Conservation (phyloP, 305 asterid genomes). For the Fraxinus greggii region DNA sequence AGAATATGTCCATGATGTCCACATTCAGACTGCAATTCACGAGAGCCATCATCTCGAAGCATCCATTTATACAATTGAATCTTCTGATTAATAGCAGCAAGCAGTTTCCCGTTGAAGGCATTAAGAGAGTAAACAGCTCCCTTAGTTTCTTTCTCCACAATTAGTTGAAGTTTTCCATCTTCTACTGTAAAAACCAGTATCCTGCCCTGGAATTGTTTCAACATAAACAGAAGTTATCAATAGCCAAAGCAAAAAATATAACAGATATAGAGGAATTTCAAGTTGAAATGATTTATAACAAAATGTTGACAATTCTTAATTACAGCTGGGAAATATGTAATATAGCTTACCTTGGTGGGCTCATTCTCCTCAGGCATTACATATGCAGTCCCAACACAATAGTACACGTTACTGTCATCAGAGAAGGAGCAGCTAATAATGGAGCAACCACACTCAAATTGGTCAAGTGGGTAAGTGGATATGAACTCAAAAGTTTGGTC, state of each 20-base stretch:
- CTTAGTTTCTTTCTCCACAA: slow-evolving; percentile 88
- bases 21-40: slow-evolving; percentile 92
- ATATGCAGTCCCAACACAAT: slow-evolving; percentile 71
- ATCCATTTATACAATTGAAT: slow-evolving; percentile 95
- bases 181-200: slow-evolving; percentile 84
- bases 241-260: background rate
- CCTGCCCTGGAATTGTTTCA: slow-evolving; percentile 64
- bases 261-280: background rate
- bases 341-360: slow-evolving; percentile 62
- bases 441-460: slow-evolving; percentile 84
- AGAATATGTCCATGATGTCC: slow-evolving; percentile 99
- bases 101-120: slow-evolving; percentile 89
- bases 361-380: slow-evolving; percentile 73
- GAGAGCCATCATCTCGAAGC: slow-evolving; percentile 89
- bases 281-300: background rate
- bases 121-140: slow-evolving; percentile 96
- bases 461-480: slow-evolving; percentile 80
- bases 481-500: slow-evolving; percentile 88
- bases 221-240: background rate
- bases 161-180: slow-evolving; percentile 85
- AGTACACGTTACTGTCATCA: slow-evolving; percentile 80
- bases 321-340: background rate
- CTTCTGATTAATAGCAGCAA: slow-evolving; percentile 96
- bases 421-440: slow-evolving; percentile 93
- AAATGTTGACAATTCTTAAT: background rate